phyloP scores from a whole-genome alignment of 2,329 filamentous ascomycete genomes.

The Aspergillus texensis region DNA sequence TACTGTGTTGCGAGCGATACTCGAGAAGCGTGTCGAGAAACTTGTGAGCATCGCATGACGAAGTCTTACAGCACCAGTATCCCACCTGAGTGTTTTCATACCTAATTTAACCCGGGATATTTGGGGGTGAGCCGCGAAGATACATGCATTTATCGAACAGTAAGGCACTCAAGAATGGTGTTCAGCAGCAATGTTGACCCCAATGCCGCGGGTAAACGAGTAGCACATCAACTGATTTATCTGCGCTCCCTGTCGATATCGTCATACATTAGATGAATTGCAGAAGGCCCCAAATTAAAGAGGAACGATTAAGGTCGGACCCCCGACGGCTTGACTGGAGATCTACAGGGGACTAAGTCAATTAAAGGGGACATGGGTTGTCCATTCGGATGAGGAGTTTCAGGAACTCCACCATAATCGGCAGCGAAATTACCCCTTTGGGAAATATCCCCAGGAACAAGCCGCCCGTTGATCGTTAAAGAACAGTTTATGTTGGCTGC shows the following conservation, averaged over 20 bases:
- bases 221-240: not conserved
- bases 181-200: no score
- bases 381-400: not conserved
- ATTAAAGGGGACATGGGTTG: not conserved
- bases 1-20: not conserved
- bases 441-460: not conserved
- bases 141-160: not conserved
- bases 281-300: not conserved
- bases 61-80: not conserved
- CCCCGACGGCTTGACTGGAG: not conserved
- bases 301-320: not conserved
- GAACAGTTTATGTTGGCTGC: not conserved
- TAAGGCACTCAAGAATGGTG: no score
- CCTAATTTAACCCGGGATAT: no score
- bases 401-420: not conserved
- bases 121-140: not conserved
- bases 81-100: not conserved
- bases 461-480: not conserved
- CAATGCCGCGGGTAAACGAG: not conserved
- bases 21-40: not conserved
- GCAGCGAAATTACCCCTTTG: not conserved
- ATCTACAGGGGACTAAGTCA: conserved; percentile 1
- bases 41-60: not conserved
- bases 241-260: not conserved
- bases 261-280: not conserved